Evolutionary conservation across 2,329 filamentous ascomycete species (phyloP).

Genomic region (Trichoderma oligosporum): DNA sequence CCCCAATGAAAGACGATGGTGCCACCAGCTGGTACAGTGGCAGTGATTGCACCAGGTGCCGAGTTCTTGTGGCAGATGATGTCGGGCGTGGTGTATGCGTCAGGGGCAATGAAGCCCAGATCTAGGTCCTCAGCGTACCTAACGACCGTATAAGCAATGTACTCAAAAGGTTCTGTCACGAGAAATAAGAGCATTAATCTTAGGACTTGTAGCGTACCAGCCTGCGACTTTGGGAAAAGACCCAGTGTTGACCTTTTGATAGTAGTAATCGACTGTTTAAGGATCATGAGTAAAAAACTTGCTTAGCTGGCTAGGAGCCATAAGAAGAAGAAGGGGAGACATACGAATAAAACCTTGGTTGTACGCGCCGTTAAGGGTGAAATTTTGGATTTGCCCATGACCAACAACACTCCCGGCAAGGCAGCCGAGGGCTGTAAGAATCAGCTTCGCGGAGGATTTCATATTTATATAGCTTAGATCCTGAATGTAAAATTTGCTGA

Average conservation of each 20-base stretch:
- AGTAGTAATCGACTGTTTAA: conserved; percentile 12
- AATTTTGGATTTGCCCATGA: conserved; percentile 11
- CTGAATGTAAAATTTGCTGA: neutral
- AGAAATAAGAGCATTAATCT: neutral
- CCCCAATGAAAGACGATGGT: conserved; percentile 47
- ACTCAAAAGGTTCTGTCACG: neutral
- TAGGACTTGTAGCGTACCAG: neutral
- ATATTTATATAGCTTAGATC: neutral
- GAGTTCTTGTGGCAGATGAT: conserved; percentile 50
- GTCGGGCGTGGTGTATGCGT: conserved; percentile 39
- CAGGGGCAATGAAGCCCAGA: conserved; percentile 45
- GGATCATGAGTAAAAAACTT: neutral
- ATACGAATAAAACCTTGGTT: conserved; percentile 13
- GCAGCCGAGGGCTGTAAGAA: neutral
- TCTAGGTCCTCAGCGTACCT: conserved; percentile 14
- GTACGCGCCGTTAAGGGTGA: conserved; percentile 5
- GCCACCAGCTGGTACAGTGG: conserved; percentile 43
- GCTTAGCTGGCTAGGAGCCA: neutral
- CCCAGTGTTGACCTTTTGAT: conserved; percentile 13
- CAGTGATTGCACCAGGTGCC: conserved; percentile 38
- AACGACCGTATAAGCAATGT: neutral
- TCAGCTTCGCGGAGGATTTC: neutral
- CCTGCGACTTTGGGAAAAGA: conserved; percentile 10
- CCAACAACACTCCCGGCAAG: conserved; percentile 2
- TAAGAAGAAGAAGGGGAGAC: neutral